A percentile compares a stretch with the other conserved stretches of the same genome.
Evolutionary conservation across 345 rosid genomes (phyloP).

Genomic region (Aquilaria yunnanensis): DNA sequence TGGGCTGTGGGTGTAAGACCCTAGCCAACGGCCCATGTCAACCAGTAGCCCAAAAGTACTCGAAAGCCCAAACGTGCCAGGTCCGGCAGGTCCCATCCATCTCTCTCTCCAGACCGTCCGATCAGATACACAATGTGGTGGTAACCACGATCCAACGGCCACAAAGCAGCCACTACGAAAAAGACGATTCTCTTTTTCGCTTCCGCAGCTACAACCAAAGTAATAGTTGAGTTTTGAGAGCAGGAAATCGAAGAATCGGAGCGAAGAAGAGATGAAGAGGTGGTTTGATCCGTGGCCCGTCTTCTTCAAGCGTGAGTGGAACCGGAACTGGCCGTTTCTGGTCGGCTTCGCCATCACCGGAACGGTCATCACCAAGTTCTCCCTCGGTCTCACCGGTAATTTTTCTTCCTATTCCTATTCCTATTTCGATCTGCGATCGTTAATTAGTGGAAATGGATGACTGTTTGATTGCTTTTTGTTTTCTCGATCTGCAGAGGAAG

Average conservation of each 20-base stretch:
- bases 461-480: not conserved
- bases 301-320: slow-evolving; percentile 81
- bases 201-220: not conserved
- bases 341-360: slow-evolving; percentile 81
- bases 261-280: slow-evolving; percentile 26
- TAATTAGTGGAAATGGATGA: not conserved
- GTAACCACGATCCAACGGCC: slow-evolving; percentile 9
- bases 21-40: no score
- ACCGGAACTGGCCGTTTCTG: slow-evolving; percentile 77
- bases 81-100: not conserved
- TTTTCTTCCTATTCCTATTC: not conserved
- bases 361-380: slow-evolving; percentile 52
- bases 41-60: no score
- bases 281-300: slow-evolving; percentile 74
- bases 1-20: no score
- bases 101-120: slow-evolving; percentile 3
- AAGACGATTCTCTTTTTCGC: not conserved
- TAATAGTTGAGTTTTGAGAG: not conserved
- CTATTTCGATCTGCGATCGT: not conserved
- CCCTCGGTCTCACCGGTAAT: slow-evolving; percentile 65
- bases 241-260: not conserved
- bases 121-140: slow-evolving; percentile 2
- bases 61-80: no score
- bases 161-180: not conserved
- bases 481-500: slow-evolving; percentile 53